phyloP scores from a whole-genome alignment of 495 filamentous ascomycete species.

The Viridothelium virens region DNA sequence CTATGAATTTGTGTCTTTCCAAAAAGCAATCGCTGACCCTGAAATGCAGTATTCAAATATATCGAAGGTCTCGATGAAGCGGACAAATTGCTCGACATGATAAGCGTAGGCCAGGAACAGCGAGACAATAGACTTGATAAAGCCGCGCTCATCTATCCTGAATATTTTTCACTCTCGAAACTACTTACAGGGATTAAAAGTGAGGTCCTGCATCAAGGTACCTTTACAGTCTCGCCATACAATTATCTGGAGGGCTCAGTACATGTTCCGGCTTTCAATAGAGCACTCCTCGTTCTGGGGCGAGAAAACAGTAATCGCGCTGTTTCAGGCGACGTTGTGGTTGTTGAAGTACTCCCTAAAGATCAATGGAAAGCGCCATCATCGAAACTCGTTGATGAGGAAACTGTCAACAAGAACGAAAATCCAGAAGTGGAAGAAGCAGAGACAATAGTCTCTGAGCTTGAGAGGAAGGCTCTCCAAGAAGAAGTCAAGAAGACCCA shows the following conservation, averaged over 20 bases:
- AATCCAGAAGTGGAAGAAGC: constrained; percentile 75
- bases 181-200: constrained; percentile 86
- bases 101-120: constrained; percentile 64
- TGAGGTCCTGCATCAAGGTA: constrained; percentile 82
- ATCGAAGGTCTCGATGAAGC: constrained; percentile 76
- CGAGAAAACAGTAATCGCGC: constrained; percentile 93
- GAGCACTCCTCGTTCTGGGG: constrained; percentile 78
- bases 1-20: not conserved
- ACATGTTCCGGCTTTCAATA: constrained; percentile 81
- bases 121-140: constrained; percentile 54
- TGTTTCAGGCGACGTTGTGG: constrained; percentile 82
- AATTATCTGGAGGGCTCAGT: constrained; percentile 94
- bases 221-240: constrained; percentile 93
- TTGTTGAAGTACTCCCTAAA: constrained; percentile 83
- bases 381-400: constrained; percentile 91
- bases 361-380: constrained; percentile 96
- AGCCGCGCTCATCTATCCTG: constrained; percentile 65
- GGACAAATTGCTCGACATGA: constrained; percentile 87
- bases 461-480: constrained; percentile 74
- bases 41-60: constrained; percentile 55
- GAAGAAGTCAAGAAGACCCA: constrained; percentile 86
- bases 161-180: constrained; percentile 80
- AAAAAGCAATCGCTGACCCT: not conserved
- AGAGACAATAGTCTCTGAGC: constrained; percentile 70
- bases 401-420: constrained; percentile 84